Conservation (phyloP, 495 filamentous ascomycete genomes). For the Lophium mytilinum region DNA sequence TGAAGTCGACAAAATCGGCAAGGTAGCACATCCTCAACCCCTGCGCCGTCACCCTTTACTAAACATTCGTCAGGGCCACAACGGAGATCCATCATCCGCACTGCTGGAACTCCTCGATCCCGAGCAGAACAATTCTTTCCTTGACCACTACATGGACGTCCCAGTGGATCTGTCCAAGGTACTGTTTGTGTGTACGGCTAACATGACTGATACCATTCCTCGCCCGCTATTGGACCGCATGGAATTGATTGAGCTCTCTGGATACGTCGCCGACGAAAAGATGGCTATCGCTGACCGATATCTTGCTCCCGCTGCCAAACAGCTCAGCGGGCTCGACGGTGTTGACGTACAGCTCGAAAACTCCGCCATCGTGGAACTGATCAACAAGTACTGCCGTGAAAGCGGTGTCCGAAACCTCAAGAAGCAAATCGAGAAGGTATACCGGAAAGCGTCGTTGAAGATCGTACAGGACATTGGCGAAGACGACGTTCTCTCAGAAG, state of each 20-base stretch:
- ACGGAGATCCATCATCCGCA: conserved; percentile 93
- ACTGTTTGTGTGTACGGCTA: conserved; percentile 97
- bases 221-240: conserved; percentile 91
- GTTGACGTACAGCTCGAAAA: conserved; percentile 78
- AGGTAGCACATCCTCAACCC: conserved; percentile 18
- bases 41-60: too few species aligned
- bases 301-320: conserved; percentile 83
- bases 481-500: conserved; percentile 70
- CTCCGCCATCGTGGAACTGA: conserved; percentile 87
- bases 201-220: conserved; percentile 98
- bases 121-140: conserved; percentile 93
- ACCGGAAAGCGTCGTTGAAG: conserved; percentile 92
- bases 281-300: conserved; percentile 96
- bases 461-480: conserved; percentile 95
- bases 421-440: conserved; percentile 99
- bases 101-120: conserved; percentile 92
- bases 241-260: conserved; percentile 95
- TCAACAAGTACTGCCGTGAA: conserved; percentile 97
- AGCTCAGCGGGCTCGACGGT: conserved; percentile 80
- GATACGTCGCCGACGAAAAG: conserved; percentile 97
- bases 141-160: conserved; percentile 99
- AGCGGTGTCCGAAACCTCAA: conserved; percentile 96
- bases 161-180: conserved; percentile 97
- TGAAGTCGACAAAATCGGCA: conserved; percentile 95
- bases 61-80: conserved; percentile 50